Evolutionary conservation across 495 filamentous ascomycete species (phyloP).

Genomic region (Trichoderma virens): DNA sequence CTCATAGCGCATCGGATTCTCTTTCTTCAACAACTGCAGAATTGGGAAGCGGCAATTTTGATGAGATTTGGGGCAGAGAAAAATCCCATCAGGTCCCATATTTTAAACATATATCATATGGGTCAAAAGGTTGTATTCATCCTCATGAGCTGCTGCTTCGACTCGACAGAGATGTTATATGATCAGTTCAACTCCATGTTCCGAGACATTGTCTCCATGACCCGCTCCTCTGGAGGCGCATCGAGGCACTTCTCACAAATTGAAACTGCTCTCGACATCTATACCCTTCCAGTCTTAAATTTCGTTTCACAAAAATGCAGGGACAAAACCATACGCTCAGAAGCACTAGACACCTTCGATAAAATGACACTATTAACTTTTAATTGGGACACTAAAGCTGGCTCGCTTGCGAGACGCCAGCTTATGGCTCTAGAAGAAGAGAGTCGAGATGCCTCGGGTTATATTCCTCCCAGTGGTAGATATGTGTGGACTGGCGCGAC

Average conservation of each 20-base stretch:
- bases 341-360: not conserved
- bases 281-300: not conserved
- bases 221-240: not conserved
- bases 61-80: not conserved
- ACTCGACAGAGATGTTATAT: not conserved
- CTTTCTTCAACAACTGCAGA: not conserved
- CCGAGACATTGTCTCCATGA: not conserved
- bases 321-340: not conserved
- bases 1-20: not conserved
- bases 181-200: not conserved
- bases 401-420: not conserved
- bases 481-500: not conserved
- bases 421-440: not conserved
- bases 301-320: not conserved
- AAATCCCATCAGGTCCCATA: not conserved
- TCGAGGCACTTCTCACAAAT: not conserved
- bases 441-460: not conserved
- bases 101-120: not conserved
- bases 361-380: not conserved
- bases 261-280: not conserved
- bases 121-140: not conserved
- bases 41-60: not conserved
- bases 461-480: not conserved
- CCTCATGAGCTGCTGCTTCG: not conserved
- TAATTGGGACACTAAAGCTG: not conserved